Evolutionary conservation across 371 early-diverging fungal species (phyloP).

Genomic region (Saksenaea oblongispora): DNA sequence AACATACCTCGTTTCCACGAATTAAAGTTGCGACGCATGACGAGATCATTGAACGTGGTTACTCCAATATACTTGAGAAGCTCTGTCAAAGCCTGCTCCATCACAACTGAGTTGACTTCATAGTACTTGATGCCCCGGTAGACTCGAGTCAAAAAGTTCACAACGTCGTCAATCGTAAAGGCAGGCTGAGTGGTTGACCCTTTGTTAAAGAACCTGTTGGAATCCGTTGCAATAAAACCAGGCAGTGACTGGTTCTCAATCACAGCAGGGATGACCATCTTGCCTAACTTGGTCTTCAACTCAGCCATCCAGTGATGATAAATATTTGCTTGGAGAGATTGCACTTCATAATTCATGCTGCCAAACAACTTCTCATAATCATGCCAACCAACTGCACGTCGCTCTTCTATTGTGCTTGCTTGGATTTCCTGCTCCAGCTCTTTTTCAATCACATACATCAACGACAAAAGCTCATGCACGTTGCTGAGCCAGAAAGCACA

Average conservation of each 20-base stretch:
- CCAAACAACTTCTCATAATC: constrained; percentile 42
- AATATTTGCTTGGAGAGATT: constrained; percentile 50
- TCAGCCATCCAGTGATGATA: constrained; percentile 80
- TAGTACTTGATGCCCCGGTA: constrained; percentile 85
- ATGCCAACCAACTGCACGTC: constrained; percentile 12
- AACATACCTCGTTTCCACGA: constrained; percentile 76
- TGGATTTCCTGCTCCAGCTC: constrained; percentile 17
- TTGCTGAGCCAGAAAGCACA: constrained; percentile 88
- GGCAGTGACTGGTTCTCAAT: constrained; percentile 86
- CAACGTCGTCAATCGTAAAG: constrained; percentile 82
- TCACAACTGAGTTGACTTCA: constrained; percentile 73
- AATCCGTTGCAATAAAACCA: constrained; percentile 82
- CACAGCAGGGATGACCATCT: constrained; percentile 88
- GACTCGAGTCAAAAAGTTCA: constrained; percentile 80
- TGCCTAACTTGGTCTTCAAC: constrained; percentile 80
- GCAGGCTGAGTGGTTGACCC: constrained; percentile 60
- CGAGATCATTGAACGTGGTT: constrained; percentile 88
- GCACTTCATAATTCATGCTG: constrained; percentile 51
- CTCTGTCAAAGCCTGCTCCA: constrained; percentile 78
- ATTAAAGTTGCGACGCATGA: constrained; percentile 81
- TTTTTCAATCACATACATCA: constrained; percentile 23
- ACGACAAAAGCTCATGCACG: constrained; percentile 80
- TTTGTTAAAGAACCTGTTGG: constrained; percentile 66
- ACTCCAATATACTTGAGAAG: constrained; percentile 86
- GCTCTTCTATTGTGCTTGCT: neutral